Base-by-base conservation (phyloP, 2,329 filamentous ascomycete genomes). In the Exophiala aquamarina region DNA sequence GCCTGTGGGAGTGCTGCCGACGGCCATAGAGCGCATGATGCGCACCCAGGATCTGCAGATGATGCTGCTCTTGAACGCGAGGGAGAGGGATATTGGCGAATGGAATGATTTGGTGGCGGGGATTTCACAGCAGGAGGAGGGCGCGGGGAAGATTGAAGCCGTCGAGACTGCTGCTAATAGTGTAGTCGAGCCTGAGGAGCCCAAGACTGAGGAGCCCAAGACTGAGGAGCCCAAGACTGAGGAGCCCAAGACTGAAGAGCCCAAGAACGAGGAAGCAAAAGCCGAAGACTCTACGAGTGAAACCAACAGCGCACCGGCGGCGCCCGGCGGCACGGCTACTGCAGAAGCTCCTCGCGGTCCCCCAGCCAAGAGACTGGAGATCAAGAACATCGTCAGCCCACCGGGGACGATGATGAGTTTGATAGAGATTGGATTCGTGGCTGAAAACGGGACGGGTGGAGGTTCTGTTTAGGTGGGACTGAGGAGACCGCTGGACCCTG, bases 21-120 rank as follows among this genome's bases (percentile, higher is more conserved):
- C 35, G 9, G 34, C 36, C 8, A 40, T 55, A 20, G 50, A 54
- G 29, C 42, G 50, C 15, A 50, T 53, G 34, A 50, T 51, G 47
- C 42, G 53, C 17, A 44, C 44, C 6, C 41, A 42, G 10, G 76
- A 80, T 58, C 45, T 80, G 52, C 64, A 72, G 36, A 70, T 79
- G 68, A 72, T 77, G 69, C 69, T 70, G 3, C 56, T 77, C 4
- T 74, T 75, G 39, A 78, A 75, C 51, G 67, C 67, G 2, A 69
- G 70, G 53, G 76, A 79, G 61, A 64, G 75, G 15, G 53, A 56
- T 38, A 32, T 31, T 11, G 44, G 17, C 4, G 49, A 56, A 31
- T 56, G 53, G 53, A 37, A 48, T 4, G 28, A 47, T 14, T 33
- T 55, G 38, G 14, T 55, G 4, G 18, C 43, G 1, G 18, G 29